A percentile compares a stretch with the other conserved stretches of the same genome.
phyloP scores from a whole-genome alignment of 805 yeast genomes.

The Barnettozyma wickerhamii region DNA sequence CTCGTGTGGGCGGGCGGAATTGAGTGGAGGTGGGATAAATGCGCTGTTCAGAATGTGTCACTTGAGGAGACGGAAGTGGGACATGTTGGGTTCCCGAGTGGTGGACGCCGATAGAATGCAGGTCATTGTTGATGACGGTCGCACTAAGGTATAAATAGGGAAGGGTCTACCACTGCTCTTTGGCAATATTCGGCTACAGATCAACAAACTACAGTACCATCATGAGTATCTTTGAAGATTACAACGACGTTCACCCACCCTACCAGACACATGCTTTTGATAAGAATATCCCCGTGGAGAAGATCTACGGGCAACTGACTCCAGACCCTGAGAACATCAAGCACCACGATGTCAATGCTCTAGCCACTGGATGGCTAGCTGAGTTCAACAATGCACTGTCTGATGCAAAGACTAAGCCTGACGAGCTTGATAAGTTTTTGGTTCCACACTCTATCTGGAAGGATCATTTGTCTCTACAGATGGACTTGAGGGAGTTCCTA shows the following conservation, averaged over 20 bases:
- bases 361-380: slow-evolving; percentile 29
- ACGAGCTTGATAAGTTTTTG: slow-evolving; percentile 23
- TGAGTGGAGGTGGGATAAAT: too few species aligned
- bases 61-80: too few species aligned
- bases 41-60: too few species aligned
- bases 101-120: too few species aligned
- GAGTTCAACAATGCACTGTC: slow-evolving; percentile 26
- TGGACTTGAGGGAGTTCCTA: slow-evolving; percentile 31
- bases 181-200: too few species aligned
- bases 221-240: slow-evolving; percentile 20
- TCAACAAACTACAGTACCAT: background rate
- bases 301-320: slow-evolving; percentile 24
- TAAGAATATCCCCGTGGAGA: slow-evolving; percentile 25
- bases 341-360: slow-evolving; percentile 22
- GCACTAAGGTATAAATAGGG: too few species aligned
- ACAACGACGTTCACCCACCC: slow-evolving; percentile 25
- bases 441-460: slow-evolving; percentile 32
- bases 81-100: too few species aligned
- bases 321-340: slow-evolving; percentile 27
- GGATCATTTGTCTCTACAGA: slow-evolving; percentile 32
- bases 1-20: too few species aligned
- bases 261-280: slow-evolving; percentile 20
- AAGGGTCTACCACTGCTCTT: too few species aligned
- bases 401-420: slow-evolving; percentile 9
- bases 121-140: too few species aligned